Conservation (phyloP, 2,329 filamentous ascomycete species). For the Cytospora chrysosperma region DNA sequence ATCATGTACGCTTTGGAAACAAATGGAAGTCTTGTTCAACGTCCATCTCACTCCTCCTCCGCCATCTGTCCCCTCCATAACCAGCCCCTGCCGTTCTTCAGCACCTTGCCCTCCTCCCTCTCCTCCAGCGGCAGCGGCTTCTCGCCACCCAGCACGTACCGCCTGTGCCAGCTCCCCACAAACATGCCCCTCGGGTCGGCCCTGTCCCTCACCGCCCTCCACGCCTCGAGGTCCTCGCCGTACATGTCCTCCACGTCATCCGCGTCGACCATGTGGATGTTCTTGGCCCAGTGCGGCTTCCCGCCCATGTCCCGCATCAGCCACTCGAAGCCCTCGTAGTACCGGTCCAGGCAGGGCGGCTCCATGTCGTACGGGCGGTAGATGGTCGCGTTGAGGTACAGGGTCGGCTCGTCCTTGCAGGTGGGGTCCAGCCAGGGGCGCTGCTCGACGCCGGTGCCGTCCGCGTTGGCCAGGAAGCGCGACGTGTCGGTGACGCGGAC, state of each 20-base stretch:
- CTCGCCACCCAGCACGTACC: constrained; percentile 53
- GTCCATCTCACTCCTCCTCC: background rate
- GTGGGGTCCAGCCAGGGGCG: constrained; percentile 60
- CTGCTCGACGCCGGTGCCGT: constrained; percentile 24
- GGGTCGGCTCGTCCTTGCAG: constrained; percentile 54
- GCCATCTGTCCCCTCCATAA: constrained; percentile 21
- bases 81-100: constrained; percentile 20
- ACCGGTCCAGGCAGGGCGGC: constrained; percentile 65
- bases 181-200: constrained; percentile 77
- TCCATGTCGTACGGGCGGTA: constrained; percentile 73
- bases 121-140: constrained; percentile 23
- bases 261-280: constrained; percentile 57
- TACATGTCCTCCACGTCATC: constrained; percentile 61
- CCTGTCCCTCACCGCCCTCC: constrained; percentile 60
- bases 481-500: constrained; percentile 69
- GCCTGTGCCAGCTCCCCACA: constrained; percentile 84
- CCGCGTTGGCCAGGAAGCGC: constrained; percentile 33
- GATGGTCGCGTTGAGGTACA: constrained; percentile 79
- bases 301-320: constrained; percentile 76
- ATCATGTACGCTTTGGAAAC: background rate
- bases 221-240: constrained; percentile 59
- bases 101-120: constrained; percentile 19
- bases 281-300: constrained; percentile 80
- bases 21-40: background rate
- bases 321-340: constrained; percentile 80